Conservation (phyloP, 352 stramenopile species). For the Pythium phragmitis region DNA sequence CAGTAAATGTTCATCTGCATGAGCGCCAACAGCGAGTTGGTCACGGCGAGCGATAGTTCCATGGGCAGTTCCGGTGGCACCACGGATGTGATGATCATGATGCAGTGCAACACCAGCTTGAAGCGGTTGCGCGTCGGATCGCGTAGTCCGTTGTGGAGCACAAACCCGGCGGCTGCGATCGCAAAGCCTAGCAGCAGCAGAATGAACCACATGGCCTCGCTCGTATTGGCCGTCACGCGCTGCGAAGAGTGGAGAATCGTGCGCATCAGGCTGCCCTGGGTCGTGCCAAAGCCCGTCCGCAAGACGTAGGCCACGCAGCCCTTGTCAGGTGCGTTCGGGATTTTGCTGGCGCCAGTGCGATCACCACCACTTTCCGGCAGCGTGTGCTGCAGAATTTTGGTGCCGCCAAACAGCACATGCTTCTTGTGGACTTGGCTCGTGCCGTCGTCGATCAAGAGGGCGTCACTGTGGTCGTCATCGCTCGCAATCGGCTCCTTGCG, state of each 20-base stretch:
- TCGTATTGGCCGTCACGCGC: conserved; percentile 86
- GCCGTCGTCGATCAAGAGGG: conserved; percentile 33
- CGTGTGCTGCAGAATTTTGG: conserved; percentile 43
- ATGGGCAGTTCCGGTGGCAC: conserved; percentile 95
- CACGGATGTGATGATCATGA: conserved; percentile 96
- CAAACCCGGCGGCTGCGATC: conserved; percentile 74
- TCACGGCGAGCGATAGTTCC: conserved; percentile 94
- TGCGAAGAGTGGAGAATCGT: conserved; percentile 94
- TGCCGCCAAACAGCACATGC: conserved; percentile 83
- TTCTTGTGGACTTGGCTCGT: conserved; percentile 41
- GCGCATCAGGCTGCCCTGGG: conserved; percentile 92
- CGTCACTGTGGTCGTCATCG: neutral
- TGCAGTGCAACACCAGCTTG: conserved; percentile 92
- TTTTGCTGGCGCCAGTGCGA: neutral
- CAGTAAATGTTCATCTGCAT: conserved; percentile 91
- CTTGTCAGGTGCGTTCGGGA: conserved; percentile 62
- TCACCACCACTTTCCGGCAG: conserved; percentile 10
- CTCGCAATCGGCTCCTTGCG: conserved; percentile 80
- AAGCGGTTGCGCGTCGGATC: conserved; percentile 74
- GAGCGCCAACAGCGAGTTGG: conserved; percentile 88
- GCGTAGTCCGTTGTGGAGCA: conserved; percentile 61
- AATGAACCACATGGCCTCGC: conserved; percentile 94
- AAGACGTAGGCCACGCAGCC: conserved; percentile 90
- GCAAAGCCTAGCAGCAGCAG: conserved; percentile 91
- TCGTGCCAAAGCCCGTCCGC: conserved; percentile 92